Conservation (phyloP, 768 basidiomycete genomes). For the Galerina marginata region DNA sequence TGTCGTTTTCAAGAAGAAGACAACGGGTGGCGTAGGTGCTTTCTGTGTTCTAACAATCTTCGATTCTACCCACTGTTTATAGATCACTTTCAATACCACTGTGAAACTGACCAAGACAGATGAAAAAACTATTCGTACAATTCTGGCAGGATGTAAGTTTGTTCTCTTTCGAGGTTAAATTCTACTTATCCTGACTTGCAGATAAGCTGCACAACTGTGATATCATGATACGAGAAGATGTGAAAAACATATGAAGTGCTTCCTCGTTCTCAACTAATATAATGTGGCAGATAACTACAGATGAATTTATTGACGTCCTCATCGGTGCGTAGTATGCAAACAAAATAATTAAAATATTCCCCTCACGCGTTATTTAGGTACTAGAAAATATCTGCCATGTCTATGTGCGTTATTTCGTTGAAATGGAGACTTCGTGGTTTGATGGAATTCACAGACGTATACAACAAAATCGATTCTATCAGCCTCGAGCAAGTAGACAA, state of each 20-base stretch:
- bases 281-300: constrained; percentile 77
- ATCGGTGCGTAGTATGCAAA: constrained; percentile 61
- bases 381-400: constrained; percentile 94
- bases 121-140: constrained; percentile 92
- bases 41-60: constrained; percentile 5
- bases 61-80: constrained; percentile 7
- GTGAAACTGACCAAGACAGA: constrained; percentile 95
- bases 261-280: constrained; percentile 7
- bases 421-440: neutral
- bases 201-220: constrained; percentile 95
- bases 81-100: constrained; percentile 92
- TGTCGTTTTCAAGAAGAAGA: constrained; percentile 92
- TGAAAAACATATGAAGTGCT: constrained; percentile 38
- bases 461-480: constrained; percentile 95
- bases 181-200: constrained; percentile 28
- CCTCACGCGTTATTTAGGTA: constrained; percentile 52
- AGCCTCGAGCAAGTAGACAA: constrained; percentile 85
- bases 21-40: constrained; percentile 83
- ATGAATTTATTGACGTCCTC: constrained; percentile 98
- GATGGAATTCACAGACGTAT: constrained; percentile 64
- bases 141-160: constrained; percentile 82
- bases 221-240: constrained; percentile 98
- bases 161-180: neutral
- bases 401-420: constrained; percentile 61
- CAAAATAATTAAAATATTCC: neutral